Percentiles rank a stretch among this genome's conserved stretches.
These are phyloP conservation scores for Ophiocytium majus DNA, from an alignment of 352 stramenopile species.

Conservation along the genomic window DNA sequence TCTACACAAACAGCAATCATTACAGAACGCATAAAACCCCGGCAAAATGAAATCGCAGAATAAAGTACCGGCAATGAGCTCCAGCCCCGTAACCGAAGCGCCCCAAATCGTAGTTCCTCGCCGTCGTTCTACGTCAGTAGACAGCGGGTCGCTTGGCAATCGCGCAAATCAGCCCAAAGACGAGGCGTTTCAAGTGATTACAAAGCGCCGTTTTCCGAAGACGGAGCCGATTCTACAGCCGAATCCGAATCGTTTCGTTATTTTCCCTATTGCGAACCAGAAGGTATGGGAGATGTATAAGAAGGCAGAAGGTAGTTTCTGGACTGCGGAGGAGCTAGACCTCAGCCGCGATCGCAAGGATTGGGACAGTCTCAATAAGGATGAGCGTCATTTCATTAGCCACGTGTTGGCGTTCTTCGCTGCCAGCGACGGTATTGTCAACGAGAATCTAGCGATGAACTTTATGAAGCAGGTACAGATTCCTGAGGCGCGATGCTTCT, in stretches of 20 bases:
- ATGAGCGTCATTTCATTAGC: conserved; percentile 94
- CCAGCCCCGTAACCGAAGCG: too few relatives aligned
- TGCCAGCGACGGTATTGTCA: conserved; percentile 95
- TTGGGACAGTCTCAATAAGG: conserved; percentile 81
- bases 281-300: conserved; percentile 97
- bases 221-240: background rate
- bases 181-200: too few relatives aligned
- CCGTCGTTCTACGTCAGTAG: too few relatives aligned
- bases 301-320: conserved; percentile 96
- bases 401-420: conserved; percentile 97
- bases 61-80: too few relatives aligned
- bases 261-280: conserved; percentile 64
- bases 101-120: too few relatives aligned
- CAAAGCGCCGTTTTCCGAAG: too few relatives aligned
- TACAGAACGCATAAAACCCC: too few relatives aligned
- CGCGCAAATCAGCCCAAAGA: too few relatives aligned
- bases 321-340: conserved; percentile 96
- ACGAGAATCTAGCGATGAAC: conserved; percentile 96
- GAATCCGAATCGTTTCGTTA: background rate
- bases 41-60: too few relatives aligned
- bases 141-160: too few relatives aligned
- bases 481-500: conserved; percentile 94
- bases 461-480: conserved; percentile 94
- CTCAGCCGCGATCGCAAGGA: conserved; percentile 88
- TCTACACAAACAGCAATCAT: too few relatives aligned